phyloP scores from a whole-genome alignment of 352 stramenopile genomes.

The Pythium utonaiense region DNA sequence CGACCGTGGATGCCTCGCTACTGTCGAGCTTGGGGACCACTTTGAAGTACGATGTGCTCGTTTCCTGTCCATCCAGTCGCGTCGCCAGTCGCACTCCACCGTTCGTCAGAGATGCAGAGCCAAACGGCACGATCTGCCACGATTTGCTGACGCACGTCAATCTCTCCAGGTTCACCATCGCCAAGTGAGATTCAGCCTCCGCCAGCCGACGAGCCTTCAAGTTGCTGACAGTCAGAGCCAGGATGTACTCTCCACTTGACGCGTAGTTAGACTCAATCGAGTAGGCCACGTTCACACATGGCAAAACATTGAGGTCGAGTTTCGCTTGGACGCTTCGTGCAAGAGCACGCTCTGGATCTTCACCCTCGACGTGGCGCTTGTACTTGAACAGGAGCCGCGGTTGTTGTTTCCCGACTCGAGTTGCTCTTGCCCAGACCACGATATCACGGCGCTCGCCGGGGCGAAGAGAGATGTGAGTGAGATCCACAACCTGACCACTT shows the following conservation, averaged over 20 bases:
- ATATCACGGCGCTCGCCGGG: conserved; percentile 52
- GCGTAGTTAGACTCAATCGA: conserved; percentile 65
- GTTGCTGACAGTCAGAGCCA: conserved; percentile 69
- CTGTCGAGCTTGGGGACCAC: conserved; percentile 27
- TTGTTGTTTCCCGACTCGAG: conserved; percentile 36
- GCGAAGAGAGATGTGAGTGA: conserved; percentile 43
- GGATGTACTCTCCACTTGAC: conserved; percentile 62
- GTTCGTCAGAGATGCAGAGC: not conserved
- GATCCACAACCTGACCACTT: conserved; percentile 59
- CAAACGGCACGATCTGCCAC: conserved; percentile 58
- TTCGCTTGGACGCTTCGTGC: conserved; percentile 48
- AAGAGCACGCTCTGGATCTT: conserved; percentile 18
- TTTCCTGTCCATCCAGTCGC: conserved; percentile 59
- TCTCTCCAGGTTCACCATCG: conserved; percentile 48
- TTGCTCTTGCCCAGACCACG: conserved; percentile 48
- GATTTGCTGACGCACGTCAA: conserved; percentile 56
- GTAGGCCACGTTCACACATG: conserved; percentile 62
- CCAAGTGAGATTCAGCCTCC: not conserved
- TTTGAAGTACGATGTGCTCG: conserved; percentile 80
- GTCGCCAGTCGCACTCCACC: not conserved
- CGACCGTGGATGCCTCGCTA: not conserved
- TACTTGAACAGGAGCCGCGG: conserved; percentile 73
- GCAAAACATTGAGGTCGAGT: conserved; percentile 53
- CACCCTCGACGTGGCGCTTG: conserved; percentile 24
- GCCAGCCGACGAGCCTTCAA: conserved; percentile 29